Evolutionary conservation across 179 eudicot genomes (phyloP).

Genomic region (Heliamphora pulchella): DNA sequence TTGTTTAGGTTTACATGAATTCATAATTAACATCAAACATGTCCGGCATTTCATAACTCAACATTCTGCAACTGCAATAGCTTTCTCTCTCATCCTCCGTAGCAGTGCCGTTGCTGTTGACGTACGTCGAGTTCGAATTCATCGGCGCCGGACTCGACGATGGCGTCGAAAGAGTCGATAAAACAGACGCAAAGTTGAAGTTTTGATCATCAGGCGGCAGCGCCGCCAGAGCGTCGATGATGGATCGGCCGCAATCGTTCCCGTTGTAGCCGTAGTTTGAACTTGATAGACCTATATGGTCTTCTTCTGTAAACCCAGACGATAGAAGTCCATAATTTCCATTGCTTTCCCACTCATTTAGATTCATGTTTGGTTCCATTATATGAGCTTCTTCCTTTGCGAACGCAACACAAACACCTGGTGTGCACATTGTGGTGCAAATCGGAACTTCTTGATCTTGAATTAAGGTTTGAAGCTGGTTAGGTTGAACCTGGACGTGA

Average conservation of each 20-base stretch:
- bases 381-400: too few species aligned
- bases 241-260: slow-evolving; percentile 26
- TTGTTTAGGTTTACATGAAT: slow-evolving; percentile 26
- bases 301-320: slow-evolving; percentile 16
- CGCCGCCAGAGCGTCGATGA: slow-evolving; percentile 32
- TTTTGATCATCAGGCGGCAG: slow-evolving; percentile 31
- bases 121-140: slow-evolving; percentile 41
- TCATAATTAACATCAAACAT: slow-evolving; percentile 41
- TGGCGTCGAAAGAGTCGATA: slow-evolving; percentile 44
- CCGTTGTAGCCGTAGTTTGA: slow-evolving; percentile 24
- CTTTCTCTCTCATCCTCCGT: slow-evolving; percentile 66
- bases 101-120: slow-evolving; percentile 25
- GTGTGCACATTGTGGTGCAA: too few species aligned
- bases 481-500: background rate
- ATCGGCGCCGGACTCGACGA: slow-evolving; percentile 55
- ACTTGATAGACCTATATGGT: background rate
- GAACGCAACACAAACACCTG: too few species aligned
- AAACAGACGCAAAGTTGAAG: slow-evolving; percentile 36
- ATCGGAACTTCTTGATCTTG: background rate
- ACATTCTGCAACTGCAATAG: slow-evolving; percentile 51
- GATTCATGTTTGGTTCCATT: slow-evolving; percentile 19
- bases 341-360: slow-evolving; percentile 44
- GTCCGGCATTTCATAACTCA: slow-evolving; percentile 56
- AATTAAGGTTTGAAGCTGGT: slow-evolving; percentile 22
- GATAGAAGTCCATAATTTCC: slow-evolving; percentile 11